Evolutionary conservation across 768 basidiomycete genomes (phyloP), one percentile per base, ranked within the genome.

Genomic region (Xerocomellus intermedius): DNA sequence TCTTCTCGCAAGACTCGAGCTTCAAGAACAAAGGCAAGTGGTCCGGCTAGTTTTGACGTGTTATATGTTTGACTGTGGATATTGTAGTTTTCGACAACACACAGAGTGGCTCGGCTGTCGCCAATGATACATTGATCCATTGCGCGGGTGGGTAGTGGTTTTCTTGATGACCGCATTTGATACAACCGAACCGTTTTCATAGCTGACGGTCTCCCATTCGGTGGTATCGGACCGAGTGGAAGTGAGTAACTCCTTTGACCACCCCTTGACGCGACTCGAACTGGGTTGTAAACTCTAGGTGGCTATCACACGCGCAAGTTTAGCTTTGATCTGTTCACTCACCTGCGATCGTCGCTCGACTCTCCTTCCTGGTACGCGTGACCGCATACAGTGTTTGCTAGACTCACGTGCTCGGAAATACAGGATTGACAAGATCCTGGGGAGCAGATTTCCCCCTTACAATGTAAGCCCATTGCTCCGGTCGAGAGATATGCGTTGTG

Each of bases 241-340:
- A 80, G 89, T 90, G 67, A 59, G 86, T 66, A 4, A 19, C 17
- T 37, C 61, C 17, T 28, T 45, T 50, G 52, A 51, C 36, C 45
- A 4, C 6, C 12, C 16, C 13, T 30, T 30, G 37, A 36, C 17
- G 30, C 12, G 30, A 50, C 22, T 36, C 17, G 33, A 56, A 39
- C 21, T 0, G 2, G 38, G 9, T 30, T 48, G 42, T 42, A 17
- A 8, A 45, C 6, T 26, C n/a, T 36, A 87, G 89, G 76, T 54
- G 85, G 91, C 13, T 75, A 78, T 52, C 83, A 88, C 64, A 83
- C 85, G 4, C 87, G 91, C 35, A 91, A 91, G 64, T 87, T 75
- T 63, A 74, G 77, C 5, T 94, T 93, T 60, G 87, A 91, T 56
- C 74, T 80, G 64, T 94, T 94, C 72, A 91, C 89, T 0, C 90